Evolutionary conservation across 2,329 filamentous ascomycete species (phyloP), one percentile per base, ranked within the genome.

Genomic region (Kalaharituber pfeilii): DNA sequence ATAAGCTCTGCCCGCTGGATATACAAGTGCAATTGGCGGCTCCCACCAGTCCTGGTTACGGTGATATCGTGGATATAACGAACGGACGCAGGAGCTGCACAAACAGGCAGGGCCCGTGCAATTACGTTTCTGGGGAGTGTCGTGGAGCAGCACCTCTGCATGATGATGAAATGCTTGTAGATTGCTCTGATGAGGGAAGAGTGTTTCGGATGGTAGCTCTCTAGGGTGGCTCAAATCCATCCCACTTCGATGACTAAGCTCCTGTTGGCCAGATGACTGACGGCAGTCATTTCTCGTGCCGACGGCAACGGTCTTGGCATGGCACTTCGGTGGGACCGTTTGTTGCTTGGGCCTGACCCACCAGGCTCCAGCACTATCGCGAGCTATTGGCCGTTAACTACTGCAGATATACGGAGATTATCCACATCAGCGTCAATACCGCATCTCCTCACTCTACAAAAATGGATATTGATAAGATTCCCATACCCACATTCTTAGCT

Each of bases 31-130:
- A 42, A 22, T 15, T 26, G 28, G n/a, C 15, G 30, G 18, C n/a
- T 89, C 75, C 94, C 95, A 70, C 91, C 91, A 56, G 91, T 98
- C 66, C 91, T 79, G 59, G 89, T 94, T 67, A 98, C 94, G 66
- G 84, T 75, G 66, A 98, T 78, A 74, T 98, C 91, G 68, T 86
- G 84, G 62, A 82, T 66, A 59, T 69, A 69, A 42, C 55, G 45
- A 49, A 54, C 50, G 18, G 57, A 67, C 26, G 58, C 57, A 30
- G 56, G 53, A 51, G 62, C 60, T 74, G 66, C 72, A 73, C 65
- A 73, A 71, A 64, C 72, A 65, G 62, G 73, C 65, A 64, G 70
- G 71, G 66, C 69, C 70, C 61, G 69, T 68, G 61, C 71, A 66
- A 65, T 68, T 71, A 63, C 70, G 70, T 63, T 73, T 71, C 60